These are phyloP conservation scores for Boletus pseudo-olivaceus DNA, from an alignment of 768 basidiomycete genomes.

Conservation along the genomic window DNA sequence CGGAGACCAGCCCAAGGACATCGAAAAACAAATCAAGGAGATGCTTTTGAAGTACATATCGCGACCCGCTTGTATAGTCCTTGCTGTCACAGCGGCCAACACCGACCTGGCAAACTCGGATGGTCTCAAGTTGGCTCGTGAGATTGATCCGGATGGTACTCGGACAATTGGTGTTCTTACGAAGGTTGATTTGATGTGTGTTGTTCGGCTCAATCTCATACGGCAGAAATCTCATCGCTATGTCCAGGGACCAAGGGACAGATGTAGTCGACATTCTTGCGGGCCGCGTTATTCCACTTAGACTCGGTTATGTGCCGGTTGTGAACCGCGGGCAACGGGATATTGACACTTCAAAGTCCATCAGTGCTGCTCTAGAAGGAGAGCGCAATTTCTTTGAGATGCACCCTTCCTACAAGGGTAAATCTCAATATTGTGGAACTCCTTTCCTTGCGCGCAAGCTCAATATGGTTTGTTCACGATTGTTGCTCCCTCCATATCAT, in stretches of 20 bases:
- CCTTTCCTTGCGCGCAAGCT: conserved; percentile 94
- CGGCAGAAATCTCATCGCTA: conserved; percentile 4
- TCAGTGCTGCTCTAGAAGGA: conserved; percentile 78
- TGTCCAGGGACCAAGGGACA: conserved; percentile 85
- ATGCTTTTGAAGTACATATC: conserved; percentile 96
- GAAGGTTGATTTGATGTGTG: conserved; percentile 96
- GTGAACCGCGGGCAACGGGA: conserved; percentile 98
- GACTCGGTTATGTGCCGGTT: conserved; percentile 96
- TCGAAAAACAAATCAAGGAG: conserved; percentile 95
- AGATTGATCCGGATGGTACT: conserved; percentile 95
- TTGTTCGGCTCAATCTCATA: conserved; percentile 14
- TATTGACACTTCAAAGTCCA: conserved; percentile 87
- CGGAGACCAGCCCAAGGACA: conserved; percentile 94
- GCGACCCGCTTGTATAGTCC: conserved; percentile 92
- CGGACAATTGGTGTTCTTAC: conserved; percentile 98
- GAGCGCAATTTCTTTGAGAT: conserved; percentile 95
- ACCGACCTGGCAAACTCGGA: conserved; percentile 98
- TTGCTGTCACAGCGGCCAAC: conserved; percentile 95
- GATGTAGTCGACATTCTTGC: conserved; percentile 99
- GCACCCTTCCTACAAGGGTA: conserved; percentile 89
- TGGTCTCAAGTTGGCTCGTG: conserved; percentile 91
- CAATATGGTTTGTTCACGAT: conserved; percentile 65
- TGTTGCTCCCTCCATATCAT: not conserved
- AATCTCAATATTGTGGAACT: conserved; percentile 95
- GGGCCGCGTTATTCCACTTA: conserved; percentile 92